Evolutionary conservation across 108 stramenopile genomes (phyloP), one percentile per base, ranked within the genome.

Genomic region (Bacterosira constricta): DNA sequence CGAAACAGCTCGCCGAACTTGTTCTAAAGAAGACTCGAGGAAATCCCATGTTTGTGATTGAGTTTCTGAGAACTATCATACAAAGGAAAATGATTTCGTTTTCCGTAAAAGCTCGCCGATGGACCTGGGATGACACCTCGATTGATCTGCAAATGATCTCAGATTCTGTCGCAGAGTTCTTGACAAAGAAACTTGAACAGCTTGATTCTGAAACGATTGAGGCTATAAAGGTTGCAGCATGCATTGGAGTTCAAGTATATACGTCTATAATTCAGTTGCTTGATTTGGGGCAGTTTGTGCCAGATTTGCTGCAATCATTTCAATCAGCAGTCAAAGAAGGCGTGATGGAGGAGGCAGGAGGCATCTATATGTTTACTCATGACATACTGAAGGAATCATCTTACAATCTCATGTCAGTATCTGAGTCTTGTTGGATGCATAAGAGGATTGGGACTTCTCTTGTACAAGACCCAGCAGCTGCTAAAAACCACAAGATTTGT

Each of bases 291-390:
- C 32, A 35, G 21, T 21, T 35, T 21, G 57, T 35, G 35, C 35
- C 35, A 35, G 57, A 21, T 20, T 20, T 59, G 57, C 8, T 37
- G 18, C 18, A 35, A 17, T 13, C 57, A 17, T 44, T 64, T 34
- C 4, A 46, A 34, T 30, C 20, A 30, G 63, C 51, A n/a, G 17
- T 49, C 5, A 1, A 52, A 18, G 50, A 64, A n/a, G 63, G 63
- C 13, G 18, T 64, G n/a, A 25, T 64, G 2, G 63, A 64, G 6
- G 47, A 49, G 46, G 63, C 51, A 18, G 63, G 63, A 20, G 29
- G 29, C 26, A 26, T 52, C 21, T 64, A 49, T 52, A 44, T 44
- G 11, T 64, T 64, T 35, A 31, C 63, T 12, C 63, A 64, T 35
- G 63, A 64, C 23, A 31, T 31, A 4, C 17, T 64, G 18, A 12